Evolutionary conservation across 495 filamentous ascomycete genomes (phyloP).

Genomic region (Trypethelium eluteriae): DNA sequence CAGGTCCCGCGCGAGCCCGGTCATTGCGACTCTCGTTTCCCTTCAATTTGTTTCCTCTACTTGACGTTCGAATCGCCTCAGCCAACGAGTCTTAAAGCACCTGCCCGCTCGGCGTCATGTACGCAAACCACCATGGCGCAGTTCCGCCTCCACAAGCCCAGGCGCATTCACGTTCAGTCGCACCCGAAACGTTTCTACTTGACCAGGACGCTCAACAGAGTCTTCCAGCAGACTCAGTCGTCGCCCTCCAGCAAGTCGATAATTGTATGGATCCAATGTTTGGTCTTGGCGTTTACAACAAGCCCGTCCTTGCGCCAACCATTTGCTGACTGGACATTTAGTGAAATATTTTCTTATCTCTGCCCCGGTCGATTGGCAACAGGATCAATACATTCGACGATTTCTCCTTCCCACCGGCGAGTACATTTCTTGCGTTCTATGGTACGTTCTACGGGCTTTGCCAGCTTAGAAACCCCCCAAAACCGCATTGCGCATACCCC

Average conservation of each 20-base stretch:
- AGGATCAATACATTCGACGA: conserved; percentile 90
- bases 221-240: conserved; percentile 91
- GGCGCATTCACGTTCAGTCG: conserved; percentile 23
- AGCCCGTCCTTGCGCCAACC: conserved; percentile 10
- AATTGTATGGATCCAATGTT: conserved; percentile 62
- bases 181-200: conserved; percentile 95
- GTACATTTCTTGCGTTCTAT: conserved; percentile 96
- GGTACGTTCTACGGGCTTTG: conserved; percentile 47
- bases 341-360: conserved; percentile 99
- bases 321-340: conserved; percentile 38
- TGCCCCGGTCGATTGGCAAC: conserved; percentile 94
- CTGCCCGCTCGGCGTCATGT: neutral
- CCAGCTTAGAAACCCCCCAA: conserved; percentile 7
- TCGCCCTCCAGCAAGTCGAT: conserved; percentile 95
- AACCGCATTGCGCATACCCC: neutral
- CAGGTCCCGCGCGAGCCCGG: conserved; percentile 29
- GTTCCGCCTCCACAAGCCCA: conserved; percentile 13
- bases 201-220: conserved; percentile 93
- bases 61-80: conserved; percentile 17
- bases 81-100: conserved; percentile 11
- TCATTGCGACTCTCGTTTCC: neutral
- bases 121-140: conserved; percentile 7
- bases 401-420: conserved; percentile 95
- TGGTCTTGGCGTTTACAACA: conserved; percentile 2
- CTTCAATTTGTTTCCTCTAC: conserved; percentile 21